Evolutionary conservation across 495 filamentous ascomycete genomes (phyloP), one percentile per base, ranked within the genome.

Genomic region (Filosporella fistucella): DNA sequence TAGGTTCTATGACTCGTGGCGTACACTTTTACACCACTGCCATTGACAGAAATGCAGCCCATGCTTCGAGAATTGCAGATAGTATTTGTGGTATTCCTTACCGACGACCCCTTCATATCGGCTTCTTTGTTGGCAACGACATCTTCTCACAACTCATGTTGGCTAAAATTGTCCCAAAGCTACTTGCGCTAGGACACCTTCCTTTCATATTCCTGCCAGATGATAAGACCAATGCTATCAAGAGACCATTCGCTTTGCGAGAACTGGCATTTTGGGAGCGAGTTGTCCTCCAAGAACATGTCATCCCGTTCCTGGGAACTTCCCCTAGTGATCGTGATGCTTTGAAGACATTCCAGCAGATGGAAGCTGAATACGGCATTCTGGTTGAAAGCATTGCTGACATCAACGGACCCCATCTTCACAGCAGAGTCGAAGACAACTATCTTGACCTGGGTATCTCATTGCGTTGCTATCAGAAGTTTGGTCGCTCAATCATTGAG

Each of bases 61-160:
- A 43, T 17, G 40, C 40, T 9, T 43, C 40, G 4, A 22, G 40
- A 5, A 43, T 43, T 43, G 40, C 40, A 26, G 37, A 41, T 17
- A 21, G 16, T 23, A 20, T 41, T 24, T 9, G 10, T 23, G 16
- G 20, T 17, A 8, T 41, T 10, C 37, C 37, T 21, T 23, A 21
- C 24, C 37, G 37, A 8, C 8, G 17, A 9, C 37, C 37, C 5
- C 37, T 41, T 10, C 37, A 41, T 23, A 14, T 41, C 20, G 37
- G 16, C 37, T 23, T 41, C 16, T 41, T 41, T 14, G 37, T 41
- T 9, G 37, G 37, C 4, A 41, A 20, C 14, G 37, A 41, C 14
- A 14, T 41, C 14, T 41, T 41, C 20, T 41, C 37, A 4, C 13
- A 41, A 4, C 37, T 41, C 10, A 41, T 41, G 37, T n/a, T 30